These are phyloP conservation scores for Kalmusia sp. DNA, from an alignment of 2,329 filamentous ascomycete genomes.

Conservation along the genomic window DNA sequence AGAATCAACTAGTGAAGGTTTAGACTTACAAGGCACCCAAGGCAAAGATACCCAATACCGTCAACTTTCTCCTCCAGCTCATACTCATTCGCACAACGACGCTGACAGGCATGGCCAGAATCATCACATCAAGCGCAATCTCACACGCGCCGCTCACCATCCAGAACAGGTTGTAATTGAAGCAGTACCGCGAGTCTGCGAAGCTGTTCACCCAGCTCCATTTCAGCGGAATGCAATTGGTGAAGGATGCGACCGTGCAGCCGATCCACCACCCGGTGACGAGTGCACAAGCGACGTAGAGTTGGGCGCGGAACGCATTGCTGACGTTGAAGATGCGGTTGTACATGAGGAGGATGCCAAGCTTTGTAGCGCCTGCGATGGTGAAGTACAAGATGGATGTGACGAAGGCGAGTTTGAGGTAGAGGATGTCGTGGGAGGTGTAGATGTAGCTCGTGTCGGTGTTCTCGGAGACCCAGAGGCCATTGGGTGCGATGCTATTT, in stretches of 20 bases:
- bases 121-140: conserved; percentile 7
- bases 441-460: conserved; percentile 5
- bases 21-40: conserved; percentile 9
- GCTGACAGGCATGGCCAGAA: conserved; percentile 10
- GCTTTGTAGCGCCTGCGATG: conserved; percentile 5
- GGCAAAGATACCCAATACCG: conserved; percentile 10
- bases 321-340: conserved; percentile 11
- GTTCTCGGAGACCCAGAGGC: conserved; percentile 12
- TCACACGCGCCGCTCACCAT: conserved; percentile 12
- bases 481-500: conserved; percentile 5
- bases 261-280: conserved; percentile 12
- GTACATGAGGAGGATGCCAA: conserved; percentile 14
- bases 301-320: conserved; percentile 4
- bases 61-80: neutral
- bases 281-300: neutral
- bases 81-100: conserved; percentile 11
- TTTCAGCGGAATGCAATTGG: conserved; percentile 10
- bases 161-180: conserved; percentile 12
- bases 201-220: conserved; percentile 12
- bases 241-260: conserved; percentile 11
- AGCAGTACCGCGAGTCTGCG: conserved; percentile 7
- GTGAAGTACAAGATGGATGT: conserved; percentile 10
- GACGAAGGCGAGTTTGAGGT: conserved; percentile 9
- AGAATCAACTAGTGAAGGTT: neutral
- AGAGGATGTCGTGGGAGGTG: conserved; percentile 6